Evolutionary conservation across 495 filamentous ascomycete species (phyloP).

Genomic region (Aspergillus incahuasiensis): DNA sequence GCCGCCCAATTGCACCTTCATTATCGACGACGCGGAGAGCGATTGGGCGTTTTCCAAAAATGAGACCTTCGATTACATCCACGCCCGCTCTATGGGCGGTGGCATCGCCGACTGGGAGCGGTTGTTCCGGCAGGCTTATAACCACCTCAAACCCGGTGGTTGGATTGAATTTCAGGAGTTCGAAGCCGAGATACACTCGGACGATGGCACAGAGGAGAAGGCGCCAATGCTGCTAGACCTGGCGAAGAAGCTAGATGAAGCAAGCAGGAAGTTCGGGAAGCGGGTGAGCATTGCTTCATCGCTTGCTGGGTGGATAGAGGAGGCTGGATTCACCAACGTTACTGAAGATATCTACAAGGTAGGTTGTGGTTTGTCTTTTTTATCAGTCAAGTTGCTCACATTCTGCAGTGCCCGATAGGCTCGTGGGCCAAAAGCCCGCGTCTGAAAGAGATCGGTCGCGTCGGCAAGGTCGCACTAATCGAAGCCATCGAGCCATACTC

Average conservation of each 20-base stretch:
- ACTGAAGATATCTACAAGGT: slow-evolving; percentile 41
- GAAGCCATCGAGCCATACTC: slow-evolving; percentile 50
- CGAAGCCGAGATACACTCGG: slow-evolving; percentile 29
- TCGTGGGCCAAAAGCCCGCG: slow-evolving; percentile 47
- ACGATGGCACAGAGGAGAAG: slow-evolving; percentile 33
- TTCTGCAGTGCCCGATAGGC: slow-evolving; percentile 36
- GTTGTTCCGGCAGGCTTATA: slow-evolving; percentile 31
- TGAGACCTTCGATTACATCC: slow-evolving; percentile 44
- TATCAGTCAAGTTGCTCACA: neutral
- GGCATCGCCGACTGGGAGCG: slow-evolving; percentile 43
- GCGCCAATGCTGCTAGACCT: slow-evolving; percentile 25
- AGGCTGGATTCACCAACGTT: slow-evolving; percentile 33
- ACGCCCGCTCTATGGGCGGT: slow-evolving; percentile 43
- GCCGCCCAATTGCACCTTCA: slow-evolving; percentile 46
- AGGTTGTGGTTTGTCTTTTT: slow-evolving; percentile 1
- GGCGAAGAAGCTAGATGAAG: slow-evolving; percentile 25
- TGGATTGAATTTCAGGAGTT: slow-evolving; percentile 56
- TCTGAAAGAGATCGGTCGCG: slow-evolving; percentile 46
- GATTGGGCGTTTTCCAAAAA: slow-evolving; percentile 44
- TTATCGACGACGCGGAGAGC: slow-evolving; percentile 47
- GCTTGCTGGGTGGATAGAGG: slow-evolving; percentile 25
- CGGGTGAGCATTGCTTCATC: slow-evolving; percentile 29
- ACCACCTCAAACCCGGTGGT: slow-evolving; percentile 47
- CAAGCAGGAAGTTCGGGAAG: slow-evolving; percentile 37
- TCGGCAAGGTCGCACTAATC: slow-evolving; percentile 31